A percentile compares a stretch with the other conserved stretches of the same genome.
These are phyloP conservation scores for Trypethelium eluteriae DNA, from an alignment of 495 filamentous ascomycete species.

Conservation along the genomic window DNA sequence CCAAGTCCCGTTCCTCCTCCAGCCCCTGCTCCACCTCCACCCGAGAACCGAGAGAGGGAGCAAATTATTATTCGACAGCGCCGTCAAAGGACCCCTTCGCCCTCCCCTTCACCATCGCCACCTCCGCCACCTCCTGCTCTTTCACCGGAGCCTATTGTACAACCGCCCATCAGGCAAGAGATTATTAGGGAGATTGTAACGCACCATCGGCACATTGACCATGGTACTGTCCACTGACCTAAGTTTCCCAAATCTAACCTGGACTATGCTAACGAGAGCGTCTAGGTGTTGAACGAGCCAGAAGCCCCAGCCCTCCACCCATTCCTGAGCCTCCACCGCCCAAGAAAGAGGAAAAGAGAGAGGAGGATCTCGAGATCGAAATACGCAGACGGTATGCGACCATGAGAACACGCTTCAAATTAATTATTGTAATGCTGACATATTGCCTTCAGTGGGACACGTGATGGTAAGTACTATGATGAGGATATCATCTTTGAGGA, in stretches of 20 bases:
- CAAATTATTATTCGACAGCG: constrained; percentile 37
- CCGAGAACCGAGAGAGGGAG: constrained; percentile 23
- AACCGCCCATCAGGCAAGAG: constrained; percentile 57
- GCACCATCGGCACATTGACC: constrained; percentile 80
- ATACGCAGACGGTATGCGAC: constrained; percentile 40
- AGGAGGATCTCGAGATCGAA: constrained; percentile 41
- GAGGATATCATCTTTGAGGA: constrained; percentile 53
- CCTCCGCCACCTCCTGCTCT: constrained; percentile 38
- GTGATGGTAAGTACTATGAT: constrained; percentile 40
- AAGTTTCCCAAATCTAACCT: not conserved
- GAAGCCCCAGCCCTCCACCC: constrained; percentile 33
- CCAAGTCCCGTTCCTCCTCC: constrained; percentile 25
- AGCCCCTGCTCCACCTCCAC: constrained; percentile 20
- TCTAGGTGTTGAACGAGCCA: constrained; percentile 33
- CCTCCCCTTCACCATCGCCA: constrained; percentile 30
- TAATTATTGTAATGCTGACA: constrained; percentile 11
- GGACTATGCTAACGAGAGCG: not conserved
- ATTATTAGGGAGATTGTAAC: constrained; percentile 78
- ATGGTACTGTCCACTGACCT: constrained; percentile 51
- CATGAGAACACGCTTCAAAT: not conserved
- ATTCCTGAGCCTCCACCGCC: constrained; percentile 38
- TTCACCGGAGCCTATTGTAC: constrained; percentile 50
- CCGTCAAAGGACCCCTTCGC: constrained; percentile 27
- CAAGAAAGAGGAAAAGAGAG: constrained; percentile 26
- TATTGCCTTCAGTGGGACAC: constrained; percentile 21